Conservation (phyloP, 805 yeast genomes). For the Spathaspora hagerdaliae region DNA sequence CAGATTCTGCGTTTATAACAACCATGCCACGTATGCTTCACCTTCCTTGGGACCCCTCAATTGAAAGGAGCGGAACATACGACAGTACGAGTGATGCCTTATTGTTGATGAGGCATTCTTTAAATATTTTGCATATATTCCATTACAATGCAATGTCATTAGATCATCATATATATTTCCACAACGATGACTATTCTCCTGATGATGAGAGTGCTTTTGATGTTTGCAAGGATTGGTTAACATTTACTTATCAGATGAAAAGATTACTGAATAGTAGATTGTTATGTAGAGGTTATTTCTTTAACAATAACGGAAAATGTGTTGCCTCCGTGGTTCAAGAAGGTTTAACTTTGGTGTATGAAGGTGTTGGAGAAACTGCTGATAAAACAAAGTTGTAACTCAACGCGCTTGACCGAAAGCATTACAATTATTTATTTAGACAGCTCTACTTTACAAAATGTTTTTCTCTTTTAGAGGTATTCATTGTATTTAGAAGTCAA, state of each 20-base stretch:
- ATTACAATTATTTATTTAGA: too few species aligned
- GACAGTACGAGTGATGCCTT: slow-evolving; percentile 32
- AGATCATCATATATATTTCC: slow-evolving; percentile 43
- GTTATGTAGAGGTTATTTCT: slow-evolving; percentile 35
- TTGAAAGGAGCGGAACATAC: slow-evolving; percentile 24
- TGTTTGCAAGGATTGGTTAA: slow-evolving; percentile 33
- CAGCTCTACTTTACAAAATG: too few species aligned
- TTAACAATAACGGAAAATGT: slow-evolving; percentile 24
- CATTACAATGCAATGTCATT: slow-evolving; percentile 44
- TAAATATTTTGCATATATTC: slow-evolving; percentile 32
- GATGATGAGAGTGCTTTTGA: slow-evolving; percentile 18
- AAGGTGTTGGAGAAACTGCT: slow-evolving; percentile 18
- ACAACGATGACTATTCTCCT: slow-evolving; percentile 20
- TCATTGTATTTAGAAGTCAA: too few species aligned
- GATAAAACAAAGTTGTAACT: slow-evolving; percentile 3
- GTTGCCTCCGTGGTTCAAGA: slow-evolving; percentile 41
- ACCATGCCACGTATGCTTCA: slow-evolving; percentile 40
- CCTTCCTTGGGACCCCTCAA: slow-evolving; percentile 40
- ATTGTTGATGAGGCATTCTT: slow-evolving; percentile 21
- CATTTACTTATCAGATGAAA: slow-evolving; percentile 32
- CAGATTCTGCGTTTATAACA: slow-evolving; percentile 38
- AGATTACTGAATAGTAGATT: slow-evolving; percentile 32
- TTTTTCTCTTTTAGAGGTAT: too few species aligned
- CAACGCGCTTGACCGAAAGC: too few species aligned
- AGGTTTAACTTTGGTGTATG: slow-evolving; percentile 31